Percentiles rank a stretch among this genome's conserved stretches.
phyloP scores from a whole-genome alignment of 2,329 filamentous ascomycete genomes.

The Ophiostoma montium region DNA sequence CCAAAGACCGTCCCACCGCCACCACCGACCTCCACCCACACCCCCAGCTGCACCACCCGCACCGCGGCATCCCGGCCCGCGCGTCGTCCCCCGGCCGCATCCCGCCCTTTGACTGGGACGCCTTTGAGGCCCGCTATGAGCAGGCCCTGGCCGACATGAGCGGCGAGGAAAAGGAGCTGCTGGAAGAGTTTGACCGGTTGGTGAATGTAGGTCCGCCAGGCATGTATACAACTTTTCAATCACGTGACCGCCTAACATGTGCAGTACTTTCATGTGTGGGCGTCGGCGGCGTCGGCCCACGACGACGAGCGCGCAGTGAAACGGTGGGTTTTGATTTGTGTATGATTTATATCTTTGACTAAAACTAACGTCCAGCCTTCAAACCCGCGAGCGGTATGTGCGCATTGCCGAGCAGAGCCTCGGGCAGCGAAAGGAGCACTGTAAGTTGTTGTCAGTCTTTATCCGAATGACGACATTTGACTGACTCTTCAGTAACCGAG shows the following conservation, averaged over 20 bases:
- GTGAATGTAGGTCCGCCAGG: conserved; percentile 20
- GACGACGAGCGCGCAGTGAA: conserved; percentile 68
- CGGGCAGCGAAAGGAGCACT: conserved; percentile 63
- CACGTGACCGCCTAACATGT: neutral
- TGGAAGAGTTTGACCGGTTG: conserved; percentile 53
- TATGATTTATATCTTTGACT: too few species aligned
- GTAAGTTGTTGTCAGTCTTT: conserved; percentile 34
- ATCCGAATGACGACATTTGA: neutral
- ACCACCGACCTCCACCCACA: neutral
- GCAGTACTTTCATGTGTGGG: conserved; percentile 66
- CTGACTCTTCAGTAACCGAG: conserved; percentile 30
- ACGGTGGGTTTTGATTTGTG: conserved; percentile 36
- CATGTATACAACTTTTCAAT: too few species aligned
- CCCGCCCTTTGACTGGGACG: conserved; percentile 57
- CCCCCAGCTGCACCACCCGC: neutral
- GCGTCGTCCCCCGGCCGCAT: conserved; percentile 29
- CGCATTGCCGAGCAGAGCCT: conserved; percentile 58
- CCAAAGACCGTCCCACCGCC: neutral
- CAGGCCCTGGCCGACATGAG: conserved; percentile 49
- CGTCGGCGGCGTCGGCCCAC: conserved; percentile 52
- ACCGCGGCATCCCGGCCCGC: conserved; percentile 1
- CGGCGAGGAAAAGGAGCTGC: conserved; percentile 47
- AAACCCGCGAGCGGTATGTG: conserved; percentile 66
- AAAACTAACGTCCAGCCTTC: conserved; percentile 38
- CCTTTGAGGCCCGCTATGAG: conserved; percentile 58